These are phyloP conservation scores for Plasmodium vinckei DNA, from an alignment of 169 alveolate species.

Conservation along the genomic window DNA sequence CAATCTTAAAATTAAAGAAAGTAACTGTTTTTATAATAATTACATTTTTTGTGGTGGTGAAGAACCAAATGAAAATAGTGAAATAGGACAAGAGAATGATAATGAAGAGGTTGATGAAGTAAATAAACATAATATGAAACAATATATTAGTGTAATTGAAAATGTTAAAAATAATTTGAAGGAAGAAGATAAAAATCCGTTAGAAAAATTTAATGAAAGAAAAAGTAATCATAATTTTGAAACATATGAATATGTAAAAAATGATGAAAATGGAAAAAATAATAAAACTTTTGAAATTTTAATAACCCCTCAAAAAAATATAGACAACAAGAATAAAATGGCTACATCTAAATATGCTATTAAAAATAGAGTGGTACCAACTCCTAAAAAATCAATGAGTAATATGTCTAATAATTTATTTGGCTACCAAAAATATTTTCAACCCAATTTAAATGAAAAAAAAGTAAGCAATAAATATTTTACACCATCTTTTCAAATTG, in stretches of 20 bases:
- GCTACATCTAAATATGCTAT: no score
- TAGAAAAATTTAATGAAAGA: slow-evolving; percentile 18
- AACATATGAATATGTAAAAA: neutral
- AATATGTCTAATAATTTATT: no score
- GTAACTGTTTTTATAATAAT: neutral
- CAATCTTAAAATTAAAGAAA: no score
- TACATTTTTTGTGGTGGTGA: neutral
- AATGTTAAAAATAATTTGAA: neutral
- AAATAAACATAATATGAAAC: neutral
- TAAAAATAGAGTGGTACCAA: no score
- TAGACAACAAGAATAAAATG: no score
- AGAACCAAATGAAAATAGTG: neutral
- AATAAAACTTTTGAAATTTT: slow-evolving; percentile 11
- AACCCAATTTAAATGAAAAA: no score
- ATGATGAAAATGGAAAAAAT: neutral
- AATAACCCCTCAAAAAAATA: neutral
- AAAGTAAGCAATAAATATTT: no score
- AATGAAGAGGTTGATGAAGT: neutral
- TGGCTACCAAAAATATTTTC: no score
- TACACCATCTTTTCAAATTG: no score
- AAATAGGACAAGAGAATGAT: neutral
- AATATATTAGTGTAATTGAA: neutral
- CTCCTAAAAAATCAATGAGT: no score
- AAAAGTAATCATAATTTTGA: slow-evolving; percentile 2
- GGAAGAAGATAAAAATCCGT: slow-evolving; percentile 28